A percentile compares a stretch with the other conserved stretches of the same genome.
Conservation (phyloP, 345 rosid species). For the Eucalyptus curtisii region DNA sequence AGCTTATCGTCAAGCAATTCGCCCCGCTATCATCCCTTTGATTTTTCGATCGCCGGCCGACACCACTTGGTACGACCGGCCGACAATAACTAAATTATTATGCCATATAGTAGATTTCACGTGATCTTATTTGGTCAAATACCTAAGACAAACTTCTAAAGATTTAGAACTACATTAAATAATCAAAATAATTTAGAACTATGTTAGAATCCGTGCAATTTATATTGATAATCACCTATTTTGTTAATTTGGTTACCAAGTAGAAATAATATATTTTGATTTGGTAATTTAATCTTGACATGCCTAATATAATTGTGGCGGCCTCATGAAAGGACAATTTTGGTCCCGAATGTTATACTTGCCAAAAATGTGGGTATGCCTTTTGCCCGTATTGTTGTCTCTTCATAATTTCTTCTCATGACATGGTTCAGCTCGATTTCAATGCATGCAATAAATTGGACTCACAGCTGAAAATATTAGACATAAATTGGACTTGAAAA, state of each 20-base stretch:
- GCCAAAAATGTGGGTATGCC: neutral
- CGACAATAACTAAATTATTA: too few species aligned
- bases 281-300: neutral
- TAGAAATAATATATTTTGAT: neutral
- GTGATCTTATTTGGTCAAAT: too few species aligned
- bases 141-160: accelerated
- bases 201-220: neutral
- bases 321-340: neutral
- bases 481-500: neutral
- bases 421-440: neutral
- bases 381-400: accelerated
- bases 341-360: neutral
- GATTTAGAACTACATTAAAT: too few species aligned
- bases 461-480: neutral
- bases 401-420: neutral
- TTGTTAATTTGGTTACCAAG: neutral
- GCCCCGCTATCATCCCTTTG: neutral
- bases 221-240: neutral
- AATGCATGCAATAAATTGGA: neutral
- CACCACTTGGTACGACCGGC: too few species aligned
- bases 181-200: neutral
- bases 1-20: neutral
- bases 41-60: neutral
- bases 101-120: neutral
- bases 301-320: accelerated